Base-by-base conservation (phyloP, 768 basidiomycete genomes). In the Tephrocybe sp. region DNA sequence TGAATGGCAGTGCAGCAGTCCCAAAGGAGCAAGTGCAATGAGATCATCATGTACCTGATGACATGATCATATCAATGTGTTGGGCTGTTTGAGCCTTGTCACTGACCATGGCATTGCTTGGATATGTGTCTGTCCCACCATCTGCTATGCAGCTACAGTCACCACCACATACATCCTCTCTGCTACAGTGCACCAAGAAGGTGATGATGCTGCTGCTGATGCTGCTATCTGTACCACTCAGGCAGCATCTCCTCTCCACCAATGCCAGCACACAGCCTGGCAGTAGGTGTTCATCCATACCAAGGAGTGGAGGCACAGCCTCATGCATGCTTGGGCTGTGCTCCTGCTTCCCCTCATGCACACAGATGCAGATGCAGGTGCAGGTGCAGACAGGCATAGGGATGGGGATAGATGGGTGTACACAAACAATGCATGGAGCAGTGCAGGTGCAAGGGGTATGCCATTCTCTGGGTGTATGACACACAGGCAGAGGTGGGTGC, bases 351-450 rank as follows among this genome's bases (percentile, higher is more conserved):
- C 28, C 28, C 28, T 30, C n/a, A n/a, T n/a, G n/a, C n/a, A n/a
- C n/a, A n/a, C n/a, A n/a, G n/a, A n/a, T n/a, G n/a, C n/a, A n/a
- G n/a, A 30, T n/a, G n/a, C n/a, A n/a, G n/a, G n/a, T 12, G 12
- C 28, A 12, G 28, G 12, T 12, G 12, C 12, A 12, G 7, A 30
- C 12, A 12, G 5, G 7, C 12, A 5, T 30, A 5, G 5, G 12
- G 7, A 15, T 8, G 21, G 45, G 85, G 88, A 82, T 59, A 90
- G 88, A 3, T 93, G 91, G 89, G 80, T 88, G 12, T 92, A 92
- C 60, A 85, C 85, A 6, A 87, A 89, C 55, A 89, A 90, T 51
- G 70, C 76, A 0, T 93, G 90, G 91, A 69, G 80, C 4, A 74
- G 83, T 50, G 72, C 81, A 48, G 68, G 63, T n/a, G n/a, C n/a